A percentile compares a stretch with the other conserved stretches of the same genome.
These are phyloP conservation scores for Penicillium bovifimosum DNA, from an alignment of 495 filamentous ascomycete genomes.

Conservation along the genomic window DNA sequence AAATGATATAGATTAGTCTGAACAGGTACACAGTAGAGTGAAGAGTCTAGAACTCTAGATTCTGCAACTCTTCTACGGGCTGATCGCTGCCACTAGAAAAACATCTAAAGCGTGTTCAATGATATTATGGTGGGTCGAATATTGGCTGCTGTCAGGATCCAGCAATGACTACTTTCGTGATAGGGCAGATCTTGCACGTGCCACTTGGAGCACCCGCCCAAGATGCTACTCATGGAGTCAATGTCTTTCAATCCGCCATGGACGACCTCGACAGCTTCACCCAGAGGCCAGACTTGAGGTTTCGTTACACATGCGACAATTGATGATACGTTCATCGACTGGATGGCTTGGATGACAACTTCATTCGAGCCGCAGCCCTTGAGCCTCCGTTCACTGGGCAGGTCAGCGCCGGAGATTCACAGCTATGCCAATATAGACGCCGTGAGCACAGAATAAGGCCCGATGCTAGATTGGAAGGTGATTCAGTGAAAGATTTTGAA, in stretches of 20 bases:
- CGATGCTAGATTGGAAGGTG: too few species aligned
- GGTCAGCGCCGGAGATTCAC: too few species aligned
- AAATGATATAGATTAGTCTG: too few species aligned
- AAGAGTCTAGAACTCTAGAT: too few species aligned
- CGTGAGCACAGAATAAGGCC: too few species aligned
- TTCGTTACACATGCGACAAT: neutral
- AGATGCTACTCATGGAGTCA: neutral
- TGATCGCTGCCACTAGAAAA: conserved; percentile 2
- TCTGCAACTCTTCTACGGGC: too few species aligned
- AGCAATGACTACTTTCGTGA: neutral
- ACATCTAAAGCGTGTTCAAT: conserved; percentile 3
- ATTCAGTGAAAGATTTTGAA: too few species aligned
- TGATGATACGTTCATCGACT: neutral
- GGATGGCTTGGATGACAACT: neutral
- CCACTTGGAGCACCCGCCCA: neutral
- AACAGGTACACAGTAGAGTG: too few species aligned
- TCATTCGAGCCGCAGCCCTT: neutral
- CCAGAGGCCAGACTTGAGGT: neutral
- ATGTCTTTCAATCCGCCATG: neutral
- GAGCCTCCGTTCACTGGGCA: neutral
- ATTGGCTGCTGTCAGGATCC: neutral
- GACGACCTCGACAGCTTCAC: neutral
- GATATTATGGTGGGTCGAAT: conserved; percentile 12
- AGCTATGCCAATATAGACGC: too few species aligned
- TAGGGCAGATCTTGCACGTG: neutral